A percentile compares a stretch with the other conserved stretches of the same genome.
Evolutionary conservation across 352 stramenopile species (phyloP).

Genomic region (Pythium dissimile): DNA sequence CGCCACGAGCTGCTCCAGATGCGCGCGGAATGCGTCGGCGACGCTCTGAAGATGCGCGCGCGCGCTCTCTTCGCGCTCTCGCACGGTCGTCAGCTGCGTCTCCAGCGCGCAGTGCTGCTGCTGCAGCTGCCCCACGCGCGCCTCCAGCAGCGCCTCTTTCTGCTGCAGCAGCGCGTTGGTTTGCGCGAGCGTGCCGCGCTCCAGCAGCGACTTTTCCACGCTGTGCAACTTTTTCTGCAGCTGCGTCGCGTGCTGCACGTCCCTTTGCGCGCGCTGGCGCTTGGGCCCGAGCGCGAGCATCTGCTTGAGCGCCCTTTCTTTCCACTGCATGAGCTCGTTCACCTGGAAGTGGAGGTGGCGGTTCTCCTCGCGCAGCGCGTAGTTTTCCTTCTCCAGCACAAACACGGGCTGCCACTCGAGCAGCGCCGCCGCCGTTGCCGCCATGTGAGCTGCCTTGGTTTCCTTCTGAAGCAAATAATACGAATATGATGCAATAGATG

Average conservation of each 20-base stretch:
- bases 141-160: slow-evolving; percentile 26
- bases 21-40: slow-evolving; percentile 45
- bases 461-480: no score
- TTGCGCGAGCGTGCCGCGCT: slow-evolving; percentile 43
- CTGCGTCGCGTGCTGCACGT: slow-evolving; percentile 49
- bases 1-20: slow-evolving; percentile 56
- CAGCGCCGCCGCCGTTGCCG: slow-evolving; percentile 34
- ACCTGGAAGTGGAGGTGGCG: slow-evolving; percentile 43
- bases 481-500: no score
- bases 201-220: slow-evolving; percentile 54
- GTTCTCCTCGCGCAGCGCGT: slow-evolving; percentile 57
- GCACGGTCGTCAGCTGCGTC: slow-evolving; percentile 10
- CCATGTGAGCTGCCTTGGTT: no score
- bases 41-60: slow-evolving; percentile 36
- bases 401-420: slow-evolving; percentile 55
- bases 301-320: slow-evolving; percentile 60
- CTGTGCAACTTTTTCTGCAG: slow-evolving; percentile 48
- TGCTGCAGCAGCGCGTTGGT: slow-evolving; percentile 35
- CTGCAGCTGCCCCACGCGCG: slow-evolving; percentile 28
- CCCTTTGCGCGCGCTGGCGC: slow-evolving; percentile 35
- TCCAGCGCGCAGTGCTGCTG: slow-evolving; percentile 26
- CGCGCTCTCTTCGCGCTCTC: slow-evolving; percentile 20
- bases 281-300: slow-evolving; percentile 56
- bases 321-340: slow-evolving; percentile 54
- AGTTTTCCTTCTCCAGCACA: slow-evolving; percentile 64